phyloP scores from a whole-genome alignment of 2,329 filamentous ascomycete genomes.

The Colletotrichum tabaci region DNA sequence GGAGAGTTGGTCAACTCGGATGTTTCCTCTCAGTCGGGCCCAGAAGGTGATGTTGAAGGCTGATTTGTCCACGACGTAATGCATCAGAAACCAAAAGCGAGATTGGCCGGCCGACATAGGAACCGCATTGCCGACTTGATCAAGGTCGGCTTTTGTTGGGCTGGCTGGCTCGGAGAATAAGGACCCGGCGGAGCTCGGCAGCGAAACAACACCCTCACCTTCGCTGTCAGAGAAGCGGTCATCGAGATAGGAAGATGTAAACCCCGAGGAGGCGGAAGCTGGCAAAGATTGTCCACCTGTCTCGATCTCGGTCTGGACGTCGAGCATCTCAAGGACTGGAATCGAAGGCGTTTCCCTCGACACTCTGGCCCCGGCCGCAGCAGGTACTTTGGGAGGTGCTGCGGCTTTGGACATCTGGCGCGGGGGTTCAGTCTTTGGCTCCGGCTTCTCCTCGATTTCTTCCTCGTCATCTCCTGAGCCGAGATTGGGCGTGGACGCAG shows the following conservation, averaged over 20 bases:
- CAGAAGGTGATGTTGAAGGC: conserved; percentile 57
- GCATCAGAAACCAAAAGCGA: conserved; percentile 57
- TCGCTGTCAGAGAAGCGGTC: background rate
- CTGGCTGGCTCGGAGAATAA: background rate
- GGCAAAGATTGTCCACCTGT: background rate
- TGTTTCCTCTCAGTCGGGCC: conserved; percentile 50
- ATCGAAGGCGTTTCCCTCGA: background rate
- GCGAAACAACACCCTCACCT: background rate
- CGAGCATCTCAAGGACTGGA: background rate
- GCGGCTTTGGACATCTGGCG: background rate
- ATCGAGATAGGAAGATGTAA: background rate
- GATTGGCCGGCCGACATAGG: conserved; percentile 5
- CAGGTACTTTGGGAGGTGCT: background rate
- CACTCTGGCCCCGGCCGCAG: too few relatives aligned
- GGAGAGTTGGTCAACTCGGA: conserved; percentile 50
- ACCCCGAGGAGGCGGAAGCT: background rate
- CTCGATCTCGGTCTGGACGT: background rate
- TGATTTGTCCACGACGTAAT: conserved; percentile 53
- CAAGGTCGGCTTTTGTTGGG: background rate
- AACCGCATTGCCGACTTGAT: background rate
- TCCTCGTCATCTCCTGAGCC: background rate
- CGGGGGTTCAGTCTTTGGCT: background rate
- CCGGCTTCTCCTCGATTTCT: background rate
- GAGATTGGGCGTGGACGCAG: background rate
- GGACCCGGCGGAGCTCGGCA: conserved; percentile 4